Evolutionary conservation across 352 stramenopile genomes (phyloP).

Genomic region (Pythium volutum): DNA sequence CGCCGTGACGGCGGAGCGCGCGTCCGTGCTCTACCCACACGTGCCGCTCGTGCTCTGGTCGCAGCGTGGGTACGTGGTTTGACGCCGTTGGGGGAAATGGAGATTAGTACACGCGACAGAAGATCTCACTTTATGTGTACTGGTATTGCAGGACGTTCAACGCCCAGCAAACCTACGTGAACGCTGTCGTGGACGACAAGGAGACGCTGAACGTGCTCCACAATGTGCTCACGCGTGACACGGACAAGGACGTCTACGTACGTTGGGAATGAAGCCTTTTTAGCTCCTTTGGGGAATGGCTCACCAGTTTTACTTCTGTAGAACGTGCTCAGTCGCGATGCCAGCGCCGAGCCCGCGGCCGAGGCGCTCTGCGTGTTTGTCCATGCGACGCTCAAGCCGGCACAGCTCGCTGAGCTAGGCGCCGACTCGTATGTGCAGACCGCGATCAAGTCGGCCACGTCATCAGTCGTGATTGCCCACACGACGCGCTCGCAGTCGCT

Average conservation of each 20-base stretch:
- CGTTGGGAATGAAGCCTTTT: neutral
- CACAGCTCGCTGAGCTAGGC: conserved; percentile 45
- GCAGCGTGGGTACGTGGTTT: conserved; percentile 46
- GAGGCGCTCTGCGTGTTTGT: conserved; percentile 68
- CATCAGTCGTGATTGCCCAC: conserved; percentile 70
- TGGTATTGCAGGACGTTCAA: conserved; percentile 42
- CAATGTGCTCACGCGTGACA: conserved; percentile 26
- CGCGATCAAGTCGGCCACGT: conserved; percentile 40
- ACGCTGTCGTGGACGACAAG: conserved; percentile 39
- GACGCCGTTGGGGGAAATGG: neutral
- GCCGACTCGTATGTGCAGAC: conserved; percentile 43
- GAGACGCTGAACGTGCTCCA: conserved; percentile 35
- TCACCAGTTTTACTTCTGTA: conserved; percentile 7
- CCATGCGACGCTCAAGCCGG: conserved; percentile 33
- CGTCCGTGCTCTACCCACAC: conserved; percentile 40
- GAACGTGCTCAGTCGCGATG: conserved; percentile 36
- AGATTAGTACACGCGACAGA: neutral
- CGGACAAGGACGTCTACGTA: conserved; percentile 39
- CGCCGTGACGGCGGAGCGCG: conserved; percentile 12
- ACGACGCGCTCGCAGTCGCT: conserved; percentile 56
- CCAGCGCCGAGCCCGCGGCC: conserved; percentile 13
- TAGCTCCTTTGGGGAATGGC: neutral
- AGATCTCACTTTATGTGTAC: neutral
- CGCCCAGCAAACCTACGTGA: conserved; percentile 41
- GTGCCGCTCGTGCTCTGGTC: conserved; percentile 71